phyloP scores from a whole-genome alignment of 163 green algal species.

The Trebouxia gelatinosa region DNA sequence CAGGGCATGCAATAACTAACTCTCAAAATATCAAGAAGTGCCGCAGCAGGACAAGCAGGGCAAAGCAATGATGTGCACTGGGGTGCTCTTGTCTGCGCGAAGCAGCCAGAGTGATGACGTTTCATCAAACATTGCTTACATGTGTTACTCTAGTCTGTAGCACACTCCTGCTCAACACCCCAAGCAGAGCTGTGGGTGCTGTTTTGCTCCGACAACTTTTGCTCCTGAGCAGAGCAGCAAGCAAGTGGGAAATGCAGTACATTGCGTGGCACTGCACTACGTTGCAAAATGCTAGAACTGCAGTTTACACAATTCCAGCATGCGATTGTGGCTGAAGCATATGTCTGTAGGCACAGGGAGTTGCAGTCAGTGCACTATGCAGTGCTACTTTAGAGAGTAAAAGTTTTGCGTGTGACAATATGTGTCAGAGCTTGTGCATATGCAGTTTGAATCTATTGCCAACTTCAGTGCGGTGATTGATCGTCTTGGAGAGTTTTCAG shows the following conservation, averaged over 20 bases:
- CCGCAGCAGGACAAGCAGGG: neutral
- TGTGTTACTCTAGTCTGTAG: no score
- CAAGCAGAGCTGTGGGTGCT: no score
- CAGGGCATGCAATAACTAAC: no score
- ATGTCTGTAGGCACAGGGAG: conserved; percentile 2
- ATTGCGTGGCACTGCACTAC: neutral
- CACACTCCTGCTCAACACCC: no score
- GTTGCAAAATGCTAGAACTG: neutral
- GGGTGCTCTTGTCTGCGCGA: neutral
- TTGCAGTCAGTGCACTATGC: neutral
- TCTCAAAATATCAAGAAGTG: neutral
- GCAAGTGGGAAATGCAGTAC: no score
- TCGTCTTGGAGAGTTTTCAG: conserved; percentile 85
- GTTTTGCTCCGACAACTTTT: no score
- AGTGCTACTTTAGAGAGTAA: no score
- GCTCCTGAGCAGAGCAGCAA: no score
- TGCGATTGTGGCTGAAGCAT: no score
- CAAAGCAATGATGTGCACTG: neutral
- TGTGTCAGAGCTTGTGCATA: neutral
- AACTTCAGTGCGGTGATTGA: conserved; percentile 92
- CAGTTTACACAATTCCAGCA: neutral
- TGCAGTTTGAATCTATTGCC: conserved; percentile 87
- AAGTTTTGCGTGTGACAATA: no score
- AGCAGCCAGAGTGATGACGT: neutral
- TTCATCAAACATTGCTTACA: no score